These are phyloP conservation scores for Monosporascus sp. DNA, from an alignment of 2,329 filamentous ascomycete genomes.

Conservation along the genomic window DNA sequence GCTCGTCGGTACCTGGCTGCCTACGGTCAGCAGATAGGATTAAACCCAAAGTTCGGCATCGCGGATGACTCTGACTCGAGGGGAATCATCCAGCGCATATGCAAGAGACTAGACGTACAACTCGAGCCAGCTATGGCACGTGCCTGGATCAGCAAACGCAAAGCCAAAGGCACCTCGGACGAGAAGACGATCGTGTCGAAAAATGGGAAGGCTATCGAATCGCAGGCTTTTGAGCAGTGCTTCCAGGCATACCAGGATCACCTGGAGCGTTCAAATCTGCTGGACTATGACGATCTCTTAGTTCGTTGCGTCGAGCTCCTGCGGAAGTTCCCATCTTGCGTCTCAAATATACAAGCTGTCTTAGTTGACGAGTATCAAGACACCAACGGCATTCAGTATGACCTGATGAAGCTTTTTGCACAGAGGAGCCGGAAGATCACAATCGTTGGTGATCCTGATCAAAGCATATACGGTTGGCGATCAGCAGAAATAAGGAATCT, in stretches of 20 bases:
- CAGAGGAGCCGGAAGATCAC: conserved; percentile 71
- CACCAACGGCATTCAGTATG: conserved; percentile 91
- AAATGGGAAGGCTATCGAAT: conserved; percentile 33
- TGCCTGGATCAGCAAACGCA: conserved; percentile 68
- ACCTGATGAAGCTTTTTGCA: conserved; percentile 85
- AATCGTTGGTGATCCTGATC: conserved; percentile 92
- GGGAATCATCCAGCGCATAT: conserved; percentile 74
- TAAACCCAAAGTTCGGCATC: conserved; percentile 82
- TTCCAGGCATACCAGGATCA: conserved; percentile 75
- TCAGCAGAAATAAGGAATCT: conserved; percentile 90
- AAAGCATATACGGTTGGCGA: conserved; percentile 96
- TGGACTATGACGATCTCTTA: conserved; percentile 93
- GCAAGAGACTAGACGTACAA: conserved; percentile 63
- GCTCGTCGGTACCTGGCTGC: conserved; percentile 74
- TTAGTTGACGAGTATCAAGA: conserved; percentile 98
- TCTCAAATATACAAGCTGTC: conserved; percentile 83
- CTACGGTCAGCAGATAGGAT: conserved; percentile 79
- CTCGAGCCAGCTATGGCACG: conserved; percentile 68
- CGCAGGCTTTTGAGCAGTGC: conserved; percentile 58
- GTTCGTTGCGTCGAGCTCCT: conserved; percentile 78
- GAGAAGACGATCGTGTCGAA: conserved; percentile 36
- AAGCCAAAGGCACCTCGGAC: conserved; percentile 46
- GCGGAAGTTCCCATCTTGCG: conserved; percentile 66
- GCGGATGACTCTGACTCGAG: conserved; percentile 78
- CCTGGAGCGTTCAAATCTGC: conserved; percentile 68